Evolutionary conservation across 169 alveolate species (phyloP).

Genomic region (Theileria luwenshuni): DNA sequence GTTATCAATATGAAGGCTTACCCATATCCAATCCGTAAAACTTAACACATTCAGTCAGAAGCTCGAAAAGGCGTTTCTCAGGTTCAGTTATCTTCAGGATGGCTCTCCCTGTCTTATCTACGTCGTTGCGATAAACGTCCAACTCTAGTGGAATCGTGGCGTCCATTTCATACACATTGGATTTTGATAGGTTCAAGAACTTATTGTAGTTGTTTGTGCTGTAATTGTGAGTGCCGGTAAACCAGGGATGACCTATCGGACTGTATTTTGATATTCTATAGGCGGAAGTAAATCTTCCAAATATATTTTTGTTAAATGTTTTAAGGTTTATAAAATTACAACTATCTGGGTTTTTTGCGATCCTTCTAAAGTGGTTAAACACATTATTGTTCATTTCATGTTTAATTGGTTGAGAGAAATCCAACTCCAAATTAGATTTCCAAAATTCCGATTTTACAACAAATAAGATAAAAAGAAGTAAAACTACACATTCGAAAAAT

Average conservation of each 20-base stretch:
- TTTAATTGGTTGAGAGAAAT: slow-evolving; percentile 1
- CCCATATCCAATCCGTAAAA: slow-evolving; percentile 40
- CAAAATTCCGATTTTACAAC: neutral
- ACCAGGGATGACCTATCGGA: neutral
- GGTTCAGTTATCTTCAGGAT: slow-evolving; percentile 35
- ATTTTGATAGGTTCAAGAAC: neutral
- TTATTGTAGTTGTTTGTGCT: neutral
- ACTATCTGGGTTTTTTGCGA: neutral
- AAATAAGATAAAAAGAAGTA: neutral
- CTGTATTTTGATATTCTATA: neutral
- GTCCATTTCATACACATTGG: neutral
- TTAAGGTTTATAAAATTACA: neutral
- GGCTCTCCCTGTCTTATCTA: slow-evolving; percentile 13
- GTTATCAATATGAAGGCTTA: neutral
- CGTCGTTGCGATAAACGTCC: slow-evolving; percentile 33
- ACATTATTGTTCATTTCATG: slow-evolving; percentile 6
- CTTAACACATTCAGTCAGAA: slow-evolving; percentile 48
- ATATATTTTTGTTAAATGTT: neutral
- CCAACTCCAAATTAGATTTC: slow-evolving; percentile 12
- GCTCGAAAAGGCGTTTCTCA: slow-evolving; percentile 49
- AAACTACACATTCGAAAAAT: neutral
- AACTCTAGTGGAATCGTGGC: neutral
- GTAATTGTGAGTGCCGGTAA: neutral
- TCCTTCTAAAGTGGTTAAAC: neutral
- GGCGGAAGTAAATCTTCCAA: neutral